A percentile compares a stretch with the other conserved stretches of the same genome.
Evolutionary conservation across 495 filamentous ascomycete genomes (phyloP).

Genomic region (Endocarpon pusillum): DNA sequence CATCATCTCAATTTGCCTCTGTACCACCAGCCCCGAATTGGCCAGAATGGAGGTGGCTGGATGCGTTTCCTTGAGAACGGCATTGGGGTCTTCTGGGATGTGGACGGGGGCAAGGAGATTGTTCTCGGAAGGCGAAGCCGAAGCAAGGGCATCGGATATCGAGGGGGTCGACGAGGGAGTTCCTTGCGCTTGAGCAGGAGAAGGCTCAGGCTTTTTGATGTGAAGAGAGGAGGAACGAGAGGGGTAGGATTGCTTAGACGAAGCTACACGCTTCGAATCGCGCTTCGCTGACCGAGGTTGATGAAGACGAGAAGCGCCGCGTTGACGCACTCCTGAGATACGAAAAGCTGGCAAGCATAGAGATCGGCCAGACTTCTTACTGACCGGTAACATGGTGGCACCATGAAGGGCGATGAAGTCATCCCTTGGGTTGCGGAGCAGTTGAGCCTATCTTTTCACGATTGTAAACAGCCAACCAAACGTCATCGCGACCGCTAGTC

Average conservation of each 20-base stretch:
- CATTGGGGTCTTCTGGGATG: conserved; percentile 45
- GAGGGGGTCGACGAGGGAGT: conserved; percentile 2
- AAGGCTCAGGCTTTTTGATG: background rate
- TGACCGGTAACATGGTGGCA: too few species aligned
- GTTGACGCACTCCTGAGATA: background rate
- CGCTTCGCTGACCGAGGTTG: background rate
- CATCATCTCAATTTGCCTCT: conserved; percentile 52
- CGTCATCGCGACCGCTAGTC: too few species aligned
- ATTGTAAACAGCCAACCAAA: too few species aligned
- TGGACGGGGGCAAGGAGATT: conserved; percentile 35
- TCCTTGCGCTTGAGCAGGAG: background rate
- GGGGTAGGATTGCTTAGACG: background rate
- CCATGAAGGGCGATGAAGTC: too few species aligned
- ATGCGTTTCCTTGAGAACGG: conserved; percentile 41
- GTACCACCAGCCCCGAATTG: conserved; percentile 47
- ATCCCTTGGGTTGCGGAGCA: too few species aligned
- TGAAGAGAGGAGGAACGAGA: background rate
- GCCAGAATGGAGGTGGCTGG: conserved; percentile 40
- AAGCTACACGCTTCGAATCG: background rate
- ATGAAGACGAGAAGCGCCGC: background rate
- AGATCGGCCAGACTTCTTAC: too few species aligned
- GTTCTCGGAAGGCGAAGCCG: conserved; percentile 19
- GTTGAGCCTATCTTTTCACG: too few species aligned
- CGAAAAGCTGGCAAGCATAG: background rate
- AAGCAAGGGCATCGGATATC: conserved; percentile 7